A percentile compares a stretch with the other conserved stretches of the same genome.
Evolutionary conservation across 2,329 filamentous ascomycete genomes (phyloP).

Genomic region (Alternaria arborescens): DNA sequence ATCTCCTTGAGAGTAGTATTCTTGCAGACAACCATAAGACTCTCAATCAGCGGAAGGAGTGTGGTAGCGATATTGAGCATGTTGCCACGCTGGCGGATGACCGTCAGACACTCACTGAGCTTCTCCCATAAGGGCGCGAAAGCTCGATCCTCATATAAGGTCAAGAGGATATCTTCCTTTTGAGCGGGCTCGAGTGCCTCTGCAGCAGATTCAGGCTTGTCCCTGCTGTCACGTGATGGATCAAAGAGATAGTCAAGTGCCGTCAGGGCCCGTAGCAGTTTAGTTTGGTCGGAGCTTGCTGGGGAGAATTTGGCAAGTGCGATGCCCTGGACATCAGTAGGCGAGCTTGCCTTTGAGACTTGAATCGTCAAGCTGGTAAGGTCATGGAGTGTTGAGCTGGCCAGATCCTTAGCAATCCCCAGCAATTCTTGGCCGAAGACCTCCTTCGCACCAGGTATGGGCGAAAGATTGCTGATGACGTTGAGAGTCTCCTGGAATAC

Average conservation of each 20-base stretch:
- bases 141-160: constrained; percentile 87
- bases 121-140: constrained; percentile 93
- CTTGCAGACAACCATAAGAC: constrained; percentile 99
- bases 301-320: constrained; percentile 96
- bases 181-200: constrained; percentile 67
- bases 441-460: constrained; percentile 87
- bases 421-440: constrained; percentile 94
- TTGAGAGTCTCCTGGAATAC: constrained; percentile 98
- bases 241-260: constrained; percentile 97
- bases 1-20: constrained; percentile 85
- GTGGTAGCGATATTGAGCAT: constrained; percentile 98
- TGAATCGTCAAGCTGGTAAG: constrained; percentile 85
- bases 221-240: constrained; percentile 69
- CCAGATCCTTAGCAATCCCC: constrained; percentile 82
- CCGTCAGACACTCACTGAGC: constrained; percentile 84
- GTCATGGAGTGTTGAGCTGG: constrained; percentile 83
- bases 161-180: constrained; percentile 85
- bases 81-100: constrained; percentile 89
- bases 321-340: constrained; percentile 94
- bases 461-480: constrained; percentile 97
- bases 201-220: constrained; percentile 53
- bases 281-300: constrained; percentile 94
- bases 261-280: constrained; percentile 88
- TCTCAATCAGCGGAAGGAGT: constrained; percentile 90
- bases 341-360: constrained; percentile 84